Evolutionary conservation across 345 rosid genomes (phyloP).

Genomic region (Viola odorata): DNA sequence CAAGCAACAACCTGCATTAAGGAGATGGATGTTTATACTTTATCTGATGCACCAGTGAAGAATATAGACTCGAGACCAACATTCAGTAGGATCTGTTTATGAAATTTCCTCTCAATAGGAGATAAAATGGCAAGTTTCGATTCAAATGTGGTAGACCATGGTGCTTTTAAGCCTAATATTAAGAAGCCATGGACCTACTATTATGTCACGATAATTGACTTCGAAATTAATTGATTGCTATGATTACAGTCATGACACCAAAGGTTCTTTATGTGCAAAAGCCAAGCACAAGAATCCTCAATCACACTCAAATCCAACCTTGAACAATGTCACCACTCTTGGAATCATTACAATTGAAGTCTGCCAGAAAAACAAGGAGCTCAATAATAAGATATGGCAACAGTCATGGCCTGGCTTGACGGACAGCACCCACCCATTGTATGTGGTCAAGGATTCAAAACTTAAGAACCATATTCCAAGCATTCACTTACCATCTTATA

Average conservation of each 20-base stretch:
- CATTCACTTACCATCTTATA: not conserved
- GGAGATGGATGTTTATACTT: slow-evolving; percentile 15
- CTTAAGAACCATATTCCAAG: not conserved
- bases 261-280: not conserved
- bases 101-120: not conserved
- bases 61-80: not conserved
- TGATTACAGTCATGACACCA: not conserved
- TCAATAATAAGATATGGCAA: too few relatives aligned
- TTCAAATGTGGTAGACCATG: not conserved
- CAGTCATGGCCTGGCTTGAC: too few relatives aligned
- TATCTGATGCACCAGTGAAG: not conserved
- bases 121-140: not conserved
- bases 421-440: too few relatives aligned
- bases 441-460: not conserved
- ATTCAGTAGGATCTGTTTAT: not conserved
- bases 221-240: not conserved
- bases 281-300: not conserved
- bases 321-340: not conserved
- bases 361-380: not conserved
- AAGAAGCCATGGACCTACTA: not conserved
- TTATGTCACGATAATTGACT: not conserved
- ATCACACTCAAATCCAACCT: not conserved
- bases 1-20: slow-evolving; percentile 86
- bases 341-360: not conserved
- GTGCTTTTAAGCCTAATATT: not conserved